Percentiles rank a stretch among this genome's conserved stretches.
Conservation (phyloP, 2,329 filamentous ascomycete species). For the Diaporthe vaccinii region DNA sequence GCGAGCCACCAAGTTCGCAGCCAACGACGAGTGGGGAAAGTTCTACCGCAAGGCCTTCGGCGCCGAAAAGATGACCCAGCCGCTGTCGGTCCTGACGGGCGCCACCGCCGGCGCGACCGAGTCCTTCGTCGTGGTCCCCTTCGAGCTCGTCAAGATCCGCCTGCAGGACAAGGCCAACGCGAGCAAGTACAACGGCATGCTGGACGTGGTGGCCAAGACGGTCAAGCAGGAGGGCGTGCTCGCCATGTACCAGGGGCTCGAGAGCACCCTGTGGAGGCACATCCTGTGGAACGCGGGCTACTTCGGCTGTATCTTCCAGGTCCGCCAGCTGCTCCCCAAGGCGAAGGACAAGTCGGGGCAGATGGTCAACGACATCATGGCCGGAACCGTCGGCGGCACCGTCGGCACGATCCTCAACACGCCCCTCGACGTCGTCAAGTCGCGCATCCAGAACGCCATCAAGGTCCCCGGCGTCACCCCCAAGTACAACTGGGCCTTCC, state of each 20-base stretch:
- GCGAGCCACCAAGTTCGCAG: constrained; percentile 97
- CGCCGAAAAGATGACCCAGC: constrained; percentile 88
- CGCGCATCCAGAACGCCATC: constrained; percentile 93
- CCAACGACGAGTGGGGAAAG: constrained; percentile 98
- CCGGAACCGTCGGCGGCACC: constrained; percentile 90
- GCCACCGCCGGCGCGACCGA: constrained; percentile 96
- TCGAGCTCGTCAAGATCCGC: constrained; percentile 98
- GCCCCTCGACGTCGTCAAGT: constrained; percentile 97
- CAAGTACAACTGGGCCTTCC: constrained; percentile 99
- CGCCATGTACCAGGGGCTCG: constrained; percentile 95
- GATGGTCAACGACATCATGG: constrained; percentile 88
- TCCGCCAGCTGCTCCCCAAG: constrained; percentile 85
- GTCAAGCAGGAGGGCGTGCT: constrained; percentile 85
- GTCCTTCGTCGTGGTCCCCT: constrained; percentile 96
- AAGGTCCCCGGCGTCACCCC: constrained; percentile 84
- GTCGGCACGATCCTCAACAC: constrained; percentile 91
- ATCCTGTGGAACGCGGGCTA: constrained; percentile 87
- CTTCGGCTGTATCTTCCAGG: constrained; percentile 99
- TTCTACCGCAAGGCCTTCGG: constrained; percentile 92
- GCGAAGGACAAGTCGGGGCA: constrained; percentile 85
- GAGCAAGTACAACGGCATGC: constrained; percentile 85
- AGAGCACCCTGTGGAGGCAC: constrained; percentile 97
- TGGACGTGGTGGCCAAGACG: constrained; percentile 86
- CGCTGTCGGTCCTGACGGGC: constrained; percentile 91
- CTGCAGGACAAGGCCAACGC: constrained; percentile 96